Evolutionary conservation across 2,329 filamentous ascomycete species (phyloP), one percentile per base, ranked within the genome.

Genomic region (Monosporascus sp.): DNA sequence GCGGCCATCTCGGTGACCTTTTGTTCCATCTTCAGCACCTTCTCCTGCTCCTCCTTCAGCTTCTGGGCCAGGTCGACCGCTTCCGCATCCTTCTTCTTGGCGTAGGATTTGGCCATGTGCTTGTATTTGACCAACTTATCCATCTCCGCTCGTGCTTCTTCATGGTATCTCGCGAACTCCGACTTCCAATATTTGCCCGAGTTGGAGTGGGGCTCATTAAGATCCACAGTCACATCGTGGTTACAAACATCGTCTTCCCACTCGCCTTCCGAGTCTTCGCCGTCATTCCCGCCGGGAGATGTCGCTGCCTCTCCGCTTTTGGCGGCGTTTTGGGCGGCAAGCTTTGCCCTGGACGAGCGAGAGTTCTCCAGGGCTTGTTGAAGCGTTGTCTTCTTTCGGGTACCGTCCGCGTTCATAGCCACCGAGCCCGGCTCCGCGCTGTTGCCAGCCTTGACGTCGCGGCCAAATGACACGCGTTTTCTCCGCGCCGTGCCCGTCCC

Each of bases 111-210:
- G 53, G 88, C 87, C 57, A 90, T 76, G 65, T 89, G 83, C 74
- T 91, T 90, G 75, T 91, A 92, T 65, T 83, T 84, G 65, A 92
- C 80, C 64, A 93, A 76, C 72, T 87, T 89, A 72, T 85, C 85
- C 77, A 91, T 86, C 68, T 92, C 87, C 44, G 77, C 79, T 67
- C 83, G 84, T 58, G 88, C 88, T 57, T 88, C 86, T 45, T 82
- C 77, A 48, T 89, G 84, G 64, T 92, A 93, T 51, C 78, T 80
- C 60, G 89, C 80, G 62, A 88, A 92, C 64, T 91, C 82, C 24
- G 82, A 79, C 70, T 92, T 92, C 89, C 89, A 93, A 70, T 88
- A 91, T 62, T 81, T 84, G 7, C 88, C 88, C 4, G 88, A 91
- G 55, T 87, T 81, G 2, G 88, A 90, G 58, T 85, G 81, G 7